Evolutionary conservation across 768 basidiomycete species (phyloP).

Genomic region (Tremella fuciformis): DNA sequence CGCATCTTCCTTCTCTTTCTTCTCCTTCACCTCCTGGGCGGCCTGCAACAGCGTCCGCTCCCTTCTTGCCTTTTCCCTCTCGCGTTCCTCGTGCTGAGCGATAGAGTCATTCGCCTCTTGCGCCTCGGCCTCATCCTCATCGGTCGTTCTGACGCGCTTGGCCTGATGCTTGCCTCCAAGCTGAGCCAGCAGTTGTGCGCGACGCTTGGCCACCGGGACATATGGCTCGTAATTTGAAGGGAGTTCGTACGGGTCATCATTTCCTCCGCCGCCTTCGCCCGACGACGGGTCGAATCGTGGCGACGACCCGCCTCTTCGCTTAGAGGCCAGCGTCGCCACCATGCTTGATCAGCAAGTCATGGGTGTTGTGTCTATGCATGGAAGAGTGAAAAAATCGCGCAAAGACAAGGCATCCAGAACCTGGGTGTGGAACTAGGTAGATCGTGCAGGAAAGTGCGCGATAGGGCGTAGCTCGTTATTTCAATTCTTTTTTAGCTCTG

Average conservation of each 20-base stretch:
- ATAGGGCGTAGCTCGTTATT: too few relatives aligned
- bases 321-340: too few relatives aligned
- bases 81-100: slow-evolving; percentile 73
- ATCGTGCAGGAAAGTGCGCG: too few relatives aligned
- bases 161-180: slow-evolving; percentile 58
- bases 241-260: slow-evolving; percentile 27
- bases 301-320: neutral
- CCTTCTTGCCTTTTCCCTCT: slow-evolving; percentile 70
- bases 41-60: slow-evolving; percentile 85
- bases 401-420: too few relatives aligned
- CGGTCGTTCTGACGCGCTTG: slow-evolving; percentile 57
- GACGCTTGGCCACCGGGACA: slow-evolving; percentile 78
- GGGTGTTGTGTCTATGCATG: too few relatives aligned
- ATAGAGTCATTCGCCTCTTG: slow-evolving; percentile 63
- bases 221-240: slow-evolving; percentile 70
- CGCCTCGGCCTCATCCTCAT: slow-evolving; percentile 56
- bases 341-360: too few relatives aligned
- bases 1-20: slow-evolving; percentile 80
- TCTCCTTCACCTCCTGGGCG: slow-evolving; percentile 88
- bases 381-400: too few relatives aligned
- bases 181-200: slow-evolving; percentile 74
- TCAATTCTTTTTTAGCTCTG: too few relatives aligned
- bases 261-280: neutral
- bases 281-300: neutral
- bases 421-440: too few relatives aligned